phyloP scores from a whole-genome alignment of 495 filamentous ascomycete species.

The Talaromyces liani region DNA sequence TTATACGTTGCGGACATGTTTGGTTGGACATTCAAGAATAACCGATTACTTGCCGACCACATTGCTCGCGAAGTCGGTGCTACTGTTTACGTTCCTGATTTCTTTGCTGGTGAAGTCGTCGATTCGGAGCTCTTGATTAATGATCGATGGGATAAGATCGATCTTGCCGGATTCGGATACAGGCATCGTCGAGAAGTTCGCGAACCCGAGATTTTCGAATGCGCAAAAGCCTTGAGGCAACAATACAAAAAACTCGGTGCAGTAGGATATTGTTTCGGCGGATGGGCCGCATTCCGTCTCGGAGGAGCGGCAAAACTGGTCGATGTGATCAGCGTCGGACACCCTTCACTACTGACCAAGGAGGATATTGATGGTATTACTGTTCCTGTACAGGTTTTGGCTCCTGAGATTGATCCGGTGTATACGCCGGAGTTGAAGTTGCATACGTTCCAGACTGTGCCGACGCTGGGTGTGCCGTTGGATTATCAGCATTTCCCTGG shows the following conservation, averaged over 20 bases:
- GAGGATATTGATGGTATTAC: constrained; percentile 43
- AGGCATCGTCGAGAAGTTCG: constrained; percentile 38
- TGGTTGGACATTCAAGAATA: constrained; percentile 43
- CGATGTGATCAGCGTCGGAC: constrained; percentile 46
- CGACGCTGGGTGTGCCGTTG: constrained; percentile 35
- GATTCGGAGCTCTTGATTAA: constrained; percentile 24
- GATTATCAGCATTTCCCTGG: constrained; percentile 54
- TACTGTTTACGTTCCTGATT: constrained; percentile 45
- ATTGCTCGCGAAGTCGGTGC: constrained; percentile 40
- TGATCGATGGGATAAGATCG: constrained; percentile 27
- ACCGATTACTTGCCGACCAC: constrained; percentile 41
- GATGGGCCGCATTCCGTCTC: constrained; percentile 48
- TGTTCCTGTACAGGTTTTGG: constrained; percentile 51
- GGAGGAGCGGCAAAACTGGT: constrained; percentile 39
- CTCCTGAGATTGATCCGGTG: constrained; percentile 44
- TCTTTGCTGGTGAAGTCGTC: constrained; percentile 31
- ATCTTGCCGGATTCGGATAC: constrained; percentile 26
- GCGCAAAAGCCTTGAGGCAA: constrained; percentile 34
- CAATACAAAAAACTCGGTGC: constrained; percentile 40
- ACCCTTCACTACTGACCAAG: constrained; percentile 42
- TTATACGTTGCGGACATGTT: constrained; percentile 41
- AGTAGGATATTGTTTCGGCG: constrained; percentile 56
- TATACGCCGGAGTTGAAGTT: constrained; percentile 47
- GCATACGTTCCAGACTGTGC: constrained; percentile 33
- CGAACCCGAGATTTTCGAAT: constrained; percentile 45